Evolutionary conservation across 257 asterid genomes (phyloP).

Genomic region (Plantago elongata): DNA sequence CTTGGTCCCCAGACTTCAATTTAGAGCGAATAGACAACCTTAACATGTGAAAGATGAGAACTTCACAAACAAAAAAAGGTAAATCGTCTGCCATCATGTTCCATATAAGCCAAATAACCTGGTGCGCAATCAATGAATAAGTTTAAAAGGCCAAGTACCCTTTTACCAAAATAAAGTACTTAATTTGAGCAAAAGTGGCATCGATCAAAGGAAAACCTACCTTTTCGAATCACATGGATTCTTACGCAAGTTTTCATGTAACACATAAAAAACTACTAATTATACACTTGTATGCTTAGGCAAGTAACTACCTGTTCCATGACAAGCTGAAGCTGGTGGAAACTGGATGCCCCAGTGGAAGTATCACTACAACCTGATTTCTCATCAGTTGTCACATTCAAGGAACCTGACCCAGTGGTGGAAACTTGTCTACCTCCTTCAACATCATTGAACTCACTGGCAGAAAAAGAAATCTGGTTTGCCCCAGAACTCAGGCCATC

Average conservation of each 20-base stretch:
- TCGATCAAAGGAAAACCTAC: background rate
- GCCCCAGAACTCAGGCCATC: background rate
- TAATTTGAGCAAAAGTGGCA: background rate
- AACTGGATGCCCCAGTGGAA: constrained; percentile 59
- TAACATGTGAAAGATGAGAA: background rate
- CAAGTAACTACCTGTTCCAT: constrained; percentile 61
- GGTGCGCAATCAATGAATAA: background rate
- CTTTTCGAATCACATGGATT: background rate
- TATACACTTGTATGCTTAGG: background rate
- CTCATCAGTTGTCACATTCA: background rate
- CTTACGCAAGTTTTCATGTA: constrained; percentile 2
- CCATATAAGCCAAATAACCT: constrained; percentile 3
- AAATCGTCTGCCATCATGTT: background rate
- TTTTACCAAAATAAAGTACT: background rate
- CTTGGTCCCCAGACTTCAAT: background rate
- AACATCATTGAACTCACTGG: background rate
- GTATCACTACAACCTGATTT: constrained; percentile 1
- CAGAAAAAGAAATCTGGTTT: background rate
- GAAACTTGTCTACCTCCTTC: background rate
- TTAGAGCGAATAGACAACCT: constrained; percentile 13
- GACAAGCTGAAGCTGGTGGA: constrained; percentile 73
- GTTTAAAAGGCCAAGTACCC: background rate
- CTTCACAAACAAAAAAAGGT: background rate
- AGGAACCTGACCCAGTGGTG: background rate
- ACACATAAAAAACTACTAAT: background rate